Base-by-base conservation (phyloP, 1,284 basidiomycete species). In the Trichosporon sp. region DNA sequence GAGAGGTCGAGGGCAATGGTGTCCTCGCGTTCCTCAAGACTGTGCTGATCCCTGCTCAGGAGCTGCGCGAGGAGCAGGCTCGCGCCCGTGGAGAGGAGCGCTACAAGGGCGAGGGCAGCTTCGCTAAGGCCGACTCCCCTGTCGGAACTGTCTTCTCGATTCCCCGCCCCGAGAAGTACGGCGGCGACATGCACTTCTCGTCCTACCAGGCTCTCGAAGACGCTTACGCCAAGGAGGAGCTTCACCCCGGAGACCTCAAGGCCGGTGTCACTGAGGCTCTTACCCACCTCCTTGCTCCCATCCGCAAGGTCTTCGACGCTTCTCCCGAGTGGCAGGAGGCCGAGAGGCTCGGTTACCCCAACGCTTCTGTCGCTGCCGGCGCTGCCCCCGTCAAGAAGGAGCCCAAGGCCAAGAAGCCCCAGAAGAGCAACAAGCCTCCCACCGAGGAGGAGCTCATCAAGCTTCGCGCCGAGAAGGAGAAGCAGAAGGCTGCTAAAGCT, bases 161-260 rank as follows among this genome's bases (percentile, higher is more conserved):
- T 72, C 83, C 86, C 65, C 85, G 95, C 60, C 89, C 88, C 67
- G 89, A 89, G 74, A 92, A 94, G 81, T 91, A 89, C 73, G 95
- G 95, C n/a, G 93, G 92, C 0, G 84, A 89, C 65, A 83, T 89
- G 68, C 93, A 97, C 82, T 96, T 93, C 85, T 75, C 76, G 58
- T 85, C 84, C 7, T 95, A 89, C 81, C 85, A 87, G 18, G 87
- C 87, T 34, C 81, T 99, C 72, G 87, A 92, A 80, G 84, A 86
- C n/a, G 92, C 91, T 69, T 99, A 95, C 80, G 88, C 84, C 32
- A 87, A 86, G 68, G 91, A 90, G 83, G 87, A 88, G 71, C 76
- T 99, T 5, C 94, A 98, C 81, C 97, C 96, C 1, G 90, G 89
- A 32, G 97, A 98, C 81, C 84, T 99, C 75, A 99, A 99, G 85